A percentile compares a stretch with the other conserved stretches of the same genome.
phyloP scores from a whole-genome alignment of 106 monocot species.

The Allium sativum region DNA sequence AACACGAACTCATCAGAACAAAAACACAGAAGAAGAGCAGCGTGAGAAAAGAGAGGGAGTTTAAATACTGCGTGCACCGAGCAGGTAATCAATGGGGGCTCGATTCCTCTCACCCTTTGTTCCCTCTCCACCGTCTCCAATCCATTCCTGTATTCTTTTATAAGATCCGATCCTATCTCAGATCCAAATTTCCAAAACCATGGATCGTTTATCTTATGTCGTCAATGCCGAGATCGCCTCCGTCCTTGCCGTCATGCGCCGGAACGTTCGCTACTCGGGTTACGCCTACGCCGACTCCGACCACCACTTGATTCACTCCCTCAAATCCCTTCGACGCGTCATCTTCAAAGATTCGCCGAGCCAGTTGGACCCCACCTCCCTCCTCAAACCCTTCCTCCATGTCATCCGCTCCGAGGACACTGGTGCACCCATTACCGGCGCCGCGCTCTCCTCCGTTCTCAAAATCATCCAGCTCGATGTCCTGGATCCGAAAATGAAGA shows the following conservation, averaged over 20 bases:
- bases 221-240: constrained; percentile 64
- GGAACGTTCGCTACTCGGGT: constrained; percentile 62
- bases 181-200: no score
- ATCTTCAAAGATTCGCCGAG: constrained; percentile 33
- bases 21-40: no score
- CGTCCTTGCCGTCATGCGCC: constrained; percentile 87
- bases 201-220: constrained; percentile 20
- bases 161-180: no score
- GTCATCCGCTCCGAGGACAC: constrained; percentile 89
- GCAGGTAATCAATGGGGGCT: no score
- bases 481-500: constrained; percentile 21
- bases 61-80: no score
- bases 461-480: constrained; percentile 62
- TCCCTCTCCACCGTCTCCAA: no score
- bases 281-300: constrained; percentile 48
- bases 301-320: constrained; percentile 61
- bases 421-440: constrained; percentile 89
- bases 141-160: no score
- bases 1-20: no score
- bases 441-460: constrained; percentile 66
- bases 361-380: constrained; percentile 41
- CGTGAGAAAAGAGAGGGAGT: no score
- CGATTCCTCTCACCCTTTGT: no score
- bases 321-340: constrained; percentile 61
- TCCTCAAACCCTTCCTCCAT: constrained; percentile 81